These are phyloP conservation scores for Phytophthora hybrid DNA, from an alignment of 352 stramenopile genomes.

Conservation along the genomic window DNA sequence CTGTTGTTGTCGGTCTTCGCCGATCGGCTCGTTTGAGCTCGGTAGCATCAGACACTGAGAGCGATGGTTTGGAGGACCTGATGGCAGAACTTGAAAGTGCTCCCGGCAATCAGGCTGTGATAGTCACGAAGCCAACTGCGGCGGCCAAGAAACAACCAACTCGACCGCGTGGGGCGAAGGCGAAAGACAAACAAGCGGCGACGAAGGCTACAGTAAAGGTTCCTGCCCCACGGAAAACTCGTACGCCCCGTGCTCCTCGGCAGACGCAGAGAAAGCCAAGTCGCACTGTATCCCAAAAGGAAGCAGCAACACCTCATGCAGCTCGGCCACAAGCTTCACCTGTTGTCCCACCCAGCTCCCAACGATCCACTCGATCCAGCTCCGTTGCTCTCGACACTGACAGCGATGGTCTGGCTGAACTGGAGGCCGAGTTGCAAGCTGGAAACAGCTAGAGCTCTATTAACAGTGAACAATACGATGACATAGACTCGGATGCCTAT, in stretches of 20 bases:
- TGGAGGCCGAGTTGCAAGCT: conserved; percentile 45
- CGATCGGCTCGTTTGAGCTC: conserved; percentile 42
- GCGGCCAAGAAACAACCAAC: conserved; percentile 12
- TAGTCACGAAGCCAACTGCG: not conserved
- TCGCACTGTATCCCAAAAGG: not conserved
- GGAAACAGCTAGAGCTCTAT: conserved; percentile 6
- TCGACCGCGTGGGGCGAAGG: conserved; percentile 6
- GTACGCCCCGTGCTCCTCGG: not conserved
- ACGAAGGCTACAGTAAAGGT: conserved; percentile 6
- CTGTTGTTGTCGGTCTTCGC: conserved; percentile 3
- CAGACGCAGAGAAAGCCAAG: not conserved
- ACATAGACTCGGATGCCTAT: not conserved
- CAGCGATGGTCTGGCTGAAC: conserved; percentile 62
- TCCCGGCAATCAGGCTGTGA: not conserved
- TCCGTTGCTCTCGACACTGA: conserved; percentile 49
- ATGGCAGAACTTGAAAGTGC: conserved; percentile 52
- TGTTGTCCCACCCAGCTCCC: conserved; percentile 17
- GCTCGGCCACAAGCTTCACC: not conserved
- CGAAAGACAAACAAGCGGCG: conserved; percentile 6
- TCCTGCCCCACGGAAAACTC: conserved; percentile 8
- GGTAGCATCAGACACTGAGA: conserved; percentile 52
- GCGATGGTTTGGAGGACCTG: conserved; percentile 59
- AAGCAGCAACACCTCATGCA: conserved; percentile 1
- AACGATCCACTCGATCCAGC: conserved; percentile 35
- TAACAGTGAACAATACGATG: not conserved